Percentiles rank a stretch among this genome's conserved stretches.
Evolutionary conservation across 176 grass and related monocot genomes (phyloP).

Genomic region (Rhipidocladum racemiflorum): DNA sequence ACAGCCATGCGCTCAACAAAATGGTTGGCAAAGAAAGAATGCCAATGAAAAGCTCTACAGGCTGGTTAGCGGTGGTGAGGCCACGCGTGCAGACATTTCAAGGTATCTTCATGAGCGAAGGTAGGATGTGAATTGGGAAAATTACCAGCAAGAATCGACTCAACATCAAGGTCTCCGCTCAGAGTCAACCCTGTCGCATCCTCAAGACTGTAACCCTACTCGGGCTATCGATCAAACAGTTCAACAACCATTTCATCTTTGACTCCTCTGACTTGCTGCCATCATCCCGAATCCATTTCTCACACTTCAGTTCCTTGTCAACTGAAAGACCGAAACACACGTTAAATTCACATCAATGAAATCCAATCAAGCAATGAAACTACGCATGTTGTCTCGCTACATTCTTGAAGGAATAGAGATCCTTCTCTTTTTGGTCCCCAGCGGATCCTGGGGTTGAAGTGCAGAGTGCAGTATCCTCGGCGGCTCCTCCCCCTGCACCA

Average conservation of each 20-base stretch:
- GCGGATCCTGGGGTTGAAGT: too few relatives aligned
- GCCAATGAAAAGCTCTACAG: conserved; percentile 84
- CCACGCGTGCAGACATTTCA: conserved; percentile 70
- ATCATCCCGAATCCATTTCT: background rate
- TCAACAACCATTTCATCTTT: conserved; percentile 48
- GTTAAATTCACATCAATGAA: background rate
- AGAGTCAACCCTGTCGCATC: conserved; percentile 91
- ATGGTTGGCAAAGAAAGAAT: conserved; percentile 89
- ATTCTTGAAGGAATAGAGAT: background rate
- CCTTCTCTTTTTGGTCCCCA: background rate
- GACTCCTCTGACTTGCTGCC: conserved; percentile 19
- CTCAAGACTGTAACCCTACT: conserved; percentile 78
- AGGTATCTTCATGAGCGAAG: conserved; percentile 71
- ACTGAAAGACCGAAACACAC: background rate
- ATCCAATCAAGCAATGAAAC: background rate
- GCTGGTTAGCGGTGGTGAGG: conserved; percentile 63
- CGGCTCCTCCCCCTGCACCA: too few relatives aligned
- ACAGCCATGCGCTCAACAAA: conserved; percentile 96
- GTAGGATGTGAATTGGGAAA: conserved; percentile 77
- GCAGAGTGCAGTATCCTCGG: too few relatives aligned
- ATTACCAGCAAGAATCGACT: conserved; percentile 72
- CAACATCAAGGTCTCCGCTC: conserved; percentile 72
- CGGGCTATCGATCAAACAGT: conserved; percentile 37
- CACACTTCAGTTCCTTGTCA: background rate
- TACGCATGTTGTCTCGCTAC: background rate